Conservation (phyloP, 2,329 filamentous ascomycete species). For the Penicillium sp. region DNA sequence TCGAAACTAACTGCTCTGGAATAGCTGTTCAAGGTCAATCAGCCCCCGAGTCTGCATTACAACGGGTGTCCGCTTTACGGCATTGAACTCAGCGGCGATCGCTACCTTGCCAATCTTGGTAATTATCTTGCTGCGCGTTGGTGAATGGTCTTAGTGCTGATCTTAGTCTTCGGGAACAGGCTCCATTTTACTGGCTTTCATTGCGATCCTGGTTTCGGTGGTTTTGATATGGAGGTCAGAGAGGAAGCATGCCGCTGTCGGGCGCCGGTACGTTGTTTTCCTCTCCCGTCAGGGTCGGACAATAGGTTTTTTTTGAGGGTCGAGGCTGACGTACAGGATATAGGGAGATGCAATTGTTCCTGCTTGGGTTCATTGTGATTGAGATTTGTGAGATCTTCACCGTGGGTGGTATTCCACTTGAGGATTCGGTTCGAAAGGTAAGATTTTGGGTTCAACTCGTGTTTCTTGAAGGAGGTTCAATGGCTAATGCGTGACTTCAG, state of each 20-base stretch:
- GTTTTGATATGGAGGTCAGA: conserved; percentile 79
- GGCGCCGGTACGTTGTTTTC: conserved; percentile 66
- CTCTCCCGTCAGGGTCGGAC: neutral
- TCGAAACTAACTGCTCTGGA: conserved; percentile 5
- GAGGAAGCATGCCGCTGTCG: conserved; percentile 88
- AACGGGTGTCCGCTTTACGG: conserved; percentile 73
- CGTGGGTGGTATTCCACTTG: conserved; percentile 81
- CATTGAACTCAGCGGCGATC: conserved; percentile 65
- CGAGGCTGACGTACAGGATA: conserved; percentile 14
- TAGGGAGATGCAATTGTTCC: conserved; percentile 96
- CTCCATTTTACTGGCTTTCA: conserved; percentile 77
- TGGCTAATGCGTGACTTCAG: conserved; percentile 41
- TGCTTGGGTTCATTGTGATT: conserved; percentile 79
- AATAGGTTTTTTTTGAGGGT: neutral
- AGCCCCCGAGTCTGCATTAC: conserved; percentile 59
- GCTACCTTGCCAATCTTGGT: conserved; percentile 80
- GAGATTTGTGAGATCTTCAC: conserved; percentile 96
- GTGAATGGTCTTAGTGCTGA: neutral
- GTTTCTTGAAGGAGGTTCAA: neutral
- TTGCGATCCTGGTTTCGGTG: conserved; percentile 68
- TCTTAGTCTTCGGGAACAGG: conserved; percentile 49
- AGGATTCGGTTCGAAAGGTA: conserved; percentile 63
- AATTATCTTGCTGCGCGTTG: conserved; percentile 20
- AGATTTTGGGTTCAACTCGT: conserved; percentile 42
- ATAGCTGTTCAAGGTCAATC: conserved; percentile 64